phyloP scores from a whole-genome alignment of 495 filamentous ascomycete genomes.

The Cercophora newfieldiana region DNA sequence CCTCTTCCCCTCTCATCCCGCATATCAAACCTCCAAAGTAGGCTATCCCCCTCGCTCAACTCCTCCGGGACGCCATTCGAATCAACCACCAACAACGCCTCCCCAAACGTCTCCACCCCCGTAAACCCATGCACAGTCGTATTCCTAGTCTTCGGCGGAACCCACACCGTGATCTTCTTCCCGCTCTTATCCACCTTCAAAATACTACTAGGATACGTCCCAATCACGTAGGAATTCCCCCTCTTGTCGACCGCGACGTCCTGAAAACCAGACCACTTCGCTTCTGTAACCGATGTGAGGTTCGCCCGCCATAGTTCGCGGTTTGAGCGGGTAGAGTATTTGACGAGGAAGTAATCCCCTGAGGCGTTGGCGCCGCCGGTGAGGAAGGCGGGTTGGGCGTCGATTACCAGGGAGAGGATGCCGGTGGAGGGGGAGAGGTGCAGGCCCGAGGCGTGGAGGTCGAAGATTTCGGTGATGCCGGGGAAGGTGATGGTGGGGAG shows the following conservation, averaged over 20 bases:
- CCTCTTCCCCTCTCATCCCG: slow-evolving; percentile 15
- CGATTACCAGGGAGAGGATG: slow-evolving; percentile 31
- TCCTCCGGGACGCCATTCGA: slow-evolving; percentile 11
- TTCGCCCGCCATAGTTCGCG: slow-evolving; percentile 29
- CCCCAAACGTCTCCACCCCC: slow-evolving; percentile 23
- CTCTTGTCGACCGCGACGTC: slow-evolving; percentile 29
- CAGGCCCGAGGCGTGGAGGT: slow-evolving; percentile 31
- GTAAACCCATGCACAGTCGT: slow-evolving; percentile 26
- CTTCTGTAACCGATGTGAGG: slow-evolving; percentile 26
- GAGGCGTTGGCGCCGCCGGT: slow-evolving; percentile 29
- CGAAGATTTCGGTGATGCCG: slow-evolving; percentile 26
- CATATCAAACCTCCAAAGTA: slow-evolving; percentile 29
- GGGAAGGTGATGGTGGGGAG: slow-evolving; percentile 28
- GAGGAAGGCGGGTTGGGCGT: slow-evolving; percentile 26
- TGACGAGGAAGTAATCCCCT: slow-evolving; percentile 31
- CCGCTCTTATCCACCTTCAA: slow-evolving; percentile 26
- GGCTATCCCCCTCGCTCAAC: slow-evolving; percentile 16
- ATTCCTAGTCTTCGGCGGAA: slow-evolving; percentile 18
- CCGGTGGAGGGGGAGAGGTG: slow-evolving; percentile 24
- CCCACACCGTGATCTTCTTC: slow-evolving; percentile 7
- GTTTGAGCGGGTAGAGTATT: slow-evolving; percentile 18
- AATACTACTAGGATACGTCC: slow-evolving; percentile 30
- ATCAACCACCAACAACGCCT: slow-evolving; percentile 27
- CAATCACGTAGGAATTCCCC: slow-evolving; percentile 33
- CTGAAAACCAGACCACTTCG: slow-evolving; percentile 28